phyloP scores from a whole-genome alignment of 2,329 filamentous ascomycete genomes.

The Rhynchosporium secalis region DNA sequence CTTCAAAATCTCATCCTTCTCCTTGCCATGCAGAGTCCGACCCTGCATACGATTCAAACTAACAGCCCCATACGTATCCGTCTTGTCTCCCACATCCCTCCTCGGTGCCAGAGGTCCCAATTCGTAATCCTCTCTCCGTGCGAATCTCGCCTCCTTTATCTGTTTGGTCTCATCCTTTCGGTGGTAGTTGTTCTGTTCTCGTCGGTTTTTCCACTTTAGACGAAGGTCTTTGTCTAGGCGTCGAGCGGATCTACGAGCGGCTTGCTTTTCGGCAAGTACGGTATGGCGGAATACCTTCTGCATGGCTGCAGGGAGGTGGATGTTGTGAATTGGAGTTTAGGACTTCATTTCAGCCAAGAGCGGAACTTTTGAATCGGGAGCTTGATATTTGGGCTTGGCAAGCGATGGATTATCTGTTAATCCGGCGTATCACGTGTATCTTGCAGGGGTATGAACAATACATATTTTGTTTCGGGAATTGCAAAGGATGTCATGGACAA shows the following conservation, averaged over 20 bases:
- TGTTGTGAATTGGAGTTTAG: slow-evolving; percentile 14
- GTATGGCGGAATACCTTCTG: slow-evolving; percentile 70
- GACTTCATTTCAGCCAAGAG: background rate
- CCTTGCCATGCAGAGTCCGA: slow-evolving; percentile 25
- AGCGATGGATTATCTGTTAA: slow-evolving; percentile 19
- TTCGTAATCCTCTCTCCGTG: slow-evolving; percentile 74
- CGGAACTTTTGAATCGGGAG: slow-evolving; percentile 25
- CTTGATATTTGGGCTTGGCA: slow-evolving; percentile 26
- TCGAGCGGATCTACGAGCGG: slow-evolving; percentile 47
- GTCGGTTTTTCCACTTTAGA: slow-evolving; percentile 30
- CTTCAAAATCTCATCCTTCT: slow-evolving; percentile 38
- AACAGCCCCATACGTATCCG: slow-evolving; percentile 61
- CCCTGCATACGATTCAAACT: slow-evolving; percentile 40
- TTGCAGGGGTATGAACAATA: too few relatives aligned
- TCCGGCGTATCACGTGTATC: slow-evolving; percentile 15
- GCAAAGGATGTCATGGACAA: too few relatives aligned
- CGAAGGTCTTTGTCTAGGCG: slow-evolving; percentile 39
- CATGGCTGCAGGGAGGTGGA: slow-evolving; percentile 49
- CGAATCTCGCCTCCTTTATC: slow-evolving; percentile 51
- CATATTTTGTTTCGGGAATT: too few relatives aligned
- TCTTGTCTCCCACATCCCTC: slow-evolving; percentile 62
- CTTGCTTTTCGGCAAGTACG: slow-evolving; percentile 65
- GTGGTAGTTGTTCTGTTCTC: slow-evolving; percentile 28
- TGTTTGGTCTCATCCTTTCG: slow-evolving; percentile 37
- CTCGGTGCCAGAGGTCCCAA: slow-evolving; percentile 77